Conservation (phyloP, 495 filamentous ascomycete species). For the Annulohypoxylon bovei region DNA sequence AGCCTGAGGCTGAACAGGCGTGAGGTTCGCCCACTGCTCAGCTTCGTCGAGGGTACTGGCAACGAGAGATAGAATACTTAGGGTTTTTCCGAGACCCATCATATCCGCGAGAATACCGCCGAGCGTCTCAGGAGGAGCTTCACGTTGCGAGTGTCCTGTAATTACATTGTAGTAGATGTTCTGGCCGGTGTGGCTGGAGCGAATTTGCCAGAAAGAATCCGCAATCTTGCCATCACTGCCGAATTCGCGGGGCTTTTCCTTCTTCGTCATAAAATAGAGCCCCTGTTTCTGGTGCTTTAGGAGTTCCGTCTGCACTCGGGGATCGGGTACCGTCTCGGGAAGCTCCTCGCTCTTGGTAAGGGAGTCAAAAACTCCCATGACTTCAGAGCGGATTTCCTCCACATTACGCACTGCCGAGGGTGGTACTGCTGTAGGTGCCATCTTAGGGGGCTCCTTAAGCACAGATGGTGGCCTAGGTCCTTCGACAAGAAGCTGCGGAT, state of each 20-base stretch:
- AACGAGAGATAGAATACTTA: conserved; percentile 85
- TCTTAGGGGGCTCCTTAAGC: conserved; percentile 29
- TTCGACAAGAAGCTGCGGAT: conserved; percentile 63
- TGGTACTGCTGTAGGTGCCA: conserved; percentile 13
- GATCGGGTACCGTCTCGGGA: conserved; percentile 74
- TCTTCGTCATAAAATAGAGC: conserved; percentile 85
- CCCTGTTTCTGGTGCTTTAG: conserved; percentile 92
- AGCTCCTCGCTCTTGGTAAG: conserved; percentile 78
- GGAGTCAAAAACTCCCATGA: conserved; percentile 87
- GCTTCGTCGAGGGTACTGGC: conserved; percentile 69
- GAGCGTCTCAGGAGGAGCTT: conserved; percentile 74
- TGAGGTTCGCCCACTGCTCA: conserved; percentile 61
- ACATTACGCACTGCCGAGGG: conserved; percentile 66
- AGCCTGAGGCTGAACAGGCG: conserved; percentile 52
- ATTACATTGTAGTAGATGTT: conserved; percentile 81
- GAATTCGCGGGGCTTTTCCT: conserved; percentile 66
- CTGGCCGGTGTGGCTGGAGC: conserved; percentile 60
- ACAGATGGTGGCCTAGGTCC: conserved; percentile 55
- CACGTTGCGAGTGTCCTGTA: conserved; percentile 70
- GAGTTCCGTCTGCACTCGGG: conserved; percentile 71
- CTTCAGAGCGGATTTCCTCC: conserved; percentile 86
- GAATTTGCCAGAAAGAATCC: conserved; percentile 79
- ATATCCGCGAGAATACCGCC: conserved; percentile 97
- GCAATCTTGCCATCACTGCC: conserved; percentile 58
- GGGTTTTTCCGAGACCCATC: conserved; percentile 97